A percentile compares a stretch with the other conserved stretches of the same genome.
These are phyloP conservation scores for Botrytis aclada DNA, from an alignment of 2,329 filamentous ascomycete species.

Conservation along the genomic window DNA sequence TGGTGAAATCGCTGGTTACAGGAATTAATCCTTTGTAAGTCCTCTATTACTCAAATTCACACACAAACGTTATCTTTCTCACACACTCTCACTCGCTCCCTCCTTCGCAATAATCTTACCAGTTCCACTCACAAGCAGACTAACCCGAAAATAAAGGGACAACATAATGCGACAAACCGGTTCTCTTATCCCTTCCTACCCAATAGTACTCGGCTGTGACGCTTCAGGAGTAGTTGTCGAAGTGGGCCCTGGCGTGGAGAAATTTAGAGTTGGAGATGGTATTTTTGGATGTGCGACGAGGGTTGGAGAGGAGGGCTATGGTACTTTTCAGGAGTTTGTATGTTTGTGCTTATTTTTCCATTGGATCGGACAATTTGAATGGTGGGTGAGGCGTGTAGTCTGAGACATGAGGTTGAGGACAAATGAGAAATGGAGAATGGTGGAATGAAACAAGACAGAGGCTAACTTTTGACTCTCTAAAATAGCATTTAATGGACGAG, in stretches of 20 bases:
- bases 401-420: not conserved
- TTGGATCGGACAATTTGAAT: not conserved
- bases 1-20: constrained; percentile 41
- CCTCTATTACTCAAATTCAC: not conserved
- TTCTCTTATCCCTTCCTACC: constrained; percentile 38
- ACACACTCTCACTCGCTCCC: no score
- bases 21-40: constrained; percentile 42
- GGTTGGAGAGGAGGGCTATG: constrained; percentile 35
- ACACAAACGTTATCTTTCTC: not conserved
- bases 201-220: constrained; percentile 42
- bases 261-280: constrained; percentile 39
- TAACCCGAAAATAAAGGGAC: constrained; percentile 30
- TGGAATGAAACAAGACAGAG: not conserved
- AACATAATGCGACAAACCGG: constrained; percentile 39
- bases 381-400: not conserved
- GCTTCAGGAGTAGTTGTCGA: constrained; percentile 39
- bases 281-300: constrained; percentile 40
- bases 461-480: not conserved
- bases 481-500: constrained; percentile 40
- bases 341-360: not conserved
- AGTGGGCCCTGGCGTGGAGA: constrained; percentile 35
- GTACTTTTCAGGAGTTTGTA: constrained; percentile 18
- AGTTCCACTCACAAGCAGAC: no score
- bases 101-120: not conserved
- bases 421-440: not conserved